These are phyloP conservation scores for Aspergillus hiratsukae DNA, from an alignment of 2,329 filamentous ascomycete species.

Conservation along the genomic window DNA sequence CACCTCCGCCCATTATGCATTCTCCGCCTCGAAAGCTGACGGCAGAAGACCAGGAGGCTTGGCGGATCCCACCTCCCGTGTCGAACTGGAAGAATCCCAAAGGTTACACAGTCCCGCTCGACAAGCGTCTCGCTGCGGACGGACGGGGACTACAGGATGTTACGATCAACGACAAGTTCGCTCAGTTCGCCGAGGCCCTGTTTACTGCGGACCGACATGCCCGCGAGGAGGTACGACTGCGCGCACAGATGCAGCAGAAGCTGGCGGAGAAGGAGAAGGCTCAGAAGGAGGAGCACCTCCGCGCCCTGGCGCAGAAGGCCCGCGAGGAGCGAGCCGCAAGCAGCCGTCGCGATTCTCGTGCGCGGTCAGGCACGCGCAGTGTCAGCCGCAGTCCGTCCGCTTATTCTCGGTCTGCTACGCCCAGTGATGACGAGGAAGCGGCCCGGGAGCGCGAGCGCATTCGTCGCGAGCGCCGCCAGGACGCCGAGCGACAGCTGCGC, in stretches of 20 bases:
- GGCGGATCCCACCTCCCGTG: constrained; percentile 85
- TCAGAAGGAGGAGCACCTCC: constrained; percentile 88
- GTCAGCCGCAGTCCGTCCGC: constrained; percentile 39
- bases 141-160: constrained; percentile 88
- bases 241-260: constrained; percentile 90
- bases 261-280: constrained; percentile 94
- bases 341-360: constrained; percentile 43
- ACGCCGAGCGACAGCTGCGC: constrained; percentile 83
- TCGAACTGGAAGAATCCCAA: constrained; percentile 99
- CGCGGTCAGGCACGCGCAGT: constrained; percentile 44
- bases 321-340: constrained; percentile 68
- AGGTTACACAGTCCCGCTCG: constrained; percentile 91
- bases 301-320: constrained; percentile 83
- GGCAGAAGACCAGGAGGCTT: constrained; percentile 93
- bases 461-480: constrained; percentile 70
- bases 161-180: constrained; percentile 97
- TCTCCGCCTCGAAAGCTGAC: constrained; percentile 92
- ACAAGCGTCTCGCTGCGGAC: constrained; percentile 92
- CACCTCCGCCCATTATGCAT: constrained; percentile 90
- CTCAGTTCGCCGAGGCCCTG: constrained; percentile 88
- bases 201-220: constrained; percentile 94
- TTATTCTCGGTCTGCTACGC: constrained; percentile 44
- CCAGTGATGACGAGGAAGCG: constrained; percentile 62
- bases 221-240: constrained; percentile 88
- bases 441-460: constrained; percentile 71